Base-by-base conservation (phyloP, 352 stramenopile genomes). In the Pythium folliculosum region DNA sequence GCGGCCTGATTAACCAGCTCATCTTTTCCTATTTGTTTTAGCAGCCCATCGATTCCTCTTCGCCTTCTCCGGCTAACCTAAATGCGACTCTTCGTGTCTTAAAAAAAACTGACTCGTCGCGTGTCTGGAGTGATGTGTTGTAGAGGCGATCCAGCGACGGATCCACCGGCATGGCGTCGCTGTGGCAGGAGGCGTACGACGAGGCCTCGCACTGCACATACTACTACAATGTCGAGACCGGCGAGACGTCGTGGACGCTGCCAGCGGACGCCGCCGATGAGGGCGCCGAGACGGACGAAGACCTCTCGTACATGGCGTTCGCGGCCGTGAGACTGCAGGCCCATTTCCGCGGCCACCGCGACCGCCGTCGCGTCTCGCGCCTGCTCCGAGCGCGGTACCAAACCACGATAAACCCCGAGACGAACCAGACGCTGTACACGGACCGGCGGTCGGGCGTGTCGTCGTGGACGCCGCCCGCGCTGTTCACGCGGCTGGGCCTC, bases 171-270 rank as follows among this genome's bases (percentile, higher is more conserved):
- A 59, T 63, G 59, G 32, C 50, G 30, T 59, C 53, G 38, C 40
- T 63, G 57, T 93, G 85, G 85, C 68, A 77, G 19, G 73, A 90
- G 51, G 76, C 77, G 17, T 88, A 89, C 37, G 85, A 93, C 50
- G 77, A 91, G 50, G 71, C 70, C n/a, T 90, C 85, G 12, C 80
- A 91, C 52, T 84, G 69, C 5, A 65, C 63, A 5, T 93, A 90
- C 55, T 93, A 90, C 73, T 89, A 89, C 71, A 84, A 93, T 53
- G 63, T 78, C 6, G 60, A 77, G 56, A 91, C 85, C 6, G 81
- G 82, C 16, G 82, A 91, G 56, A 89, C 81, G 2, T 83, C 81
- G 21, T 93, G 83, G 85, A 87, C 73, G n/a, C 61, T 76, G 13
- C 84, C 82, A 6, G 23, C 32, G 4, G 45, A 25, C n/a, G n/a